Base-by-base conservation (phyloP, 2,329 filamentous ascomycete genomes). In the Didymella exigua region DNA sequence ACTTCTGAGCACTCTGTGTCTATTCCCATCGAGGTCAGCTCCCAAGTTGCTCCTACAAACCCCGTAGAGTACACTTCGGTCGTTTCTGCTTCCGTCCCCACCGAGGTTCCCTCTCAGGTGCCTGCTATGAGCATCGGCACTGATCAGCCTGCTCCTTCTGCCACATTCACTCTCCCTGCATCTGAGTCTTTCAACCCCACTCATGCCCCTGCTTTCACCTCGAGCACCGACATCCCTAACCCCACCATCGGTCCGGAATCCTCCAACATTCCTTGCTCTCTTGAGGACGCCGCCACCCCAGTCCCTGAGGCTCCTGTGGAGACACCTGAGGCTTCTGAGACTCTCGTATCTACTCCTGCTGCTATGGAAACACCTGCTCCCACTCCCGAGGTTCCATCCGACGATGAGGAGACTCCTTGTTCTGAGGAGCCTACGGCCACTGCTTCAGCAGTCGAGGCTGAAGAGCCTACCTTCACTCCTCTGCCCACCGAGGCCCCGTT, bases 121-220 rank as follows among this genome's bases (percentile, higher is more conserved):
- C 53, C 37, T n/a, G 49, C 13, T 11, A 33, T 49, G n/a, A 45
- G 52, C 13, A 56, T 53, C 7, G 54, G 58, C 19, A 41, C 49
- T 9, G 61, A 61, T 30, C 47, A 49, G 24, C 61, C 63, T 7
- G 53, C 48, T 19, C 61, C 63, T 10, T 63, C 56, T 10, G 44
- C 57, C 18, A 60, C 62, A 2, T 43, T 61, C 19, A 40, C 46
- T 9, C 34, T 64, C 7, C 63, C 61, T 8, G 59, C 50, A 3
- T 56, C 56, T 2, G 54, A 61, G 46, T 60, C 58, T 0, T 66
- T 66, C 56, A 50, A 57, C 24, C 40, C 61, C 10, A 55, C 43
- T 24, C 9, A 56, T 5, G 62, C 64, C 9, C 64, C 62, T 44
- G 64, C 61, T 10, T 67, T 67, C 50, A 63, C 56, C 4, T 27